Evolutionary conservation across 2,329 filamentous ascomycete genomes (phyloP), one percentile per base, ranked within the genome.

Genomic region (Claviceps africana): DNA sequence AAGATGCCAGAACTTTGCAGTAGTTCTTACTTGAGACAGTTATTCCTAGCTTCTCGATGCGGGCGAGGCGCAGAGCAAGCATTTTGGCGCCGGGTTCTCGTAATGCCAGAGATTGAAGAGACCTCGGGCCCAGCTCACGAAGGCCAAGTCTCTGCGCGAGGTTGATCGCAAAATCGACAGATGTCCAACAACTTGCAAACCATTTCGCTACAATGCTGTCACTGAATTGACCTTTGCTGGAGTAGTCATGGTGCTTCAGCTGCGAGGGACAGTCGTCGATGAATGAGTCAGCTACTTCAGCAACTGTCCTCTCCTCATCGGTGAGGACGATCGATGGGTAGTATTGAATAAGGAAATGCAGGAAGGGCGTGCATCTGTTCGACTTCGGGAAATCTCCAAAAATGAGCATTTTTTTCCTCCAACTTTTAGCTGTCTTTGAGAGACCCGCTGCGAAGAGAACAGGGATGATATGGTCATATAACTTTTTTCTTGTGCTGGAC

Each of bases 71-170:
- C 1, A 70, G 63, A 25, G 72, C 61, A n/a, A 93, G 70, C 7
- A 73, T 76, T 33, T 74, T 68, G 0, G 79, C 65, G 10, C 75
- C 75, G 1, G 70, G 65, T 50, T 85, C 79, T 60, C 86, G 77
- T 11, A 85, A 65, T 3, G 83, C 87, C 65, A 95, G 80, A 46
- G 90, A 83, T 57, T 89, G 85, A 21, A 95, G 64, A 4, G 88
- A 85, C 19, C 85, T 70, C 0, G 88, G 84, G 0, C 89, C 89
- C 56, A 95, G 83, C 37, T 74, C 71, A 47, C 79, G 73, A 5
- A 94, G 71, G 2, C 86, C 86, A 50, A 95, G 77, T 59, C 85
- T 79, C 52, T 77, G 74, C 19, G 93, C 70, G 7, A 86, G 76
- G 35, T 78, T 78, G 51, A 94, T 79, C 28, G 88, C 80, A 57